A percentile compares a stretch with the other conserved stretches of the same genome.
Conservation (phyloP, 2,329 filamentous ascomycete genomes). For the Clonostachys chloroleuca region DNA sequence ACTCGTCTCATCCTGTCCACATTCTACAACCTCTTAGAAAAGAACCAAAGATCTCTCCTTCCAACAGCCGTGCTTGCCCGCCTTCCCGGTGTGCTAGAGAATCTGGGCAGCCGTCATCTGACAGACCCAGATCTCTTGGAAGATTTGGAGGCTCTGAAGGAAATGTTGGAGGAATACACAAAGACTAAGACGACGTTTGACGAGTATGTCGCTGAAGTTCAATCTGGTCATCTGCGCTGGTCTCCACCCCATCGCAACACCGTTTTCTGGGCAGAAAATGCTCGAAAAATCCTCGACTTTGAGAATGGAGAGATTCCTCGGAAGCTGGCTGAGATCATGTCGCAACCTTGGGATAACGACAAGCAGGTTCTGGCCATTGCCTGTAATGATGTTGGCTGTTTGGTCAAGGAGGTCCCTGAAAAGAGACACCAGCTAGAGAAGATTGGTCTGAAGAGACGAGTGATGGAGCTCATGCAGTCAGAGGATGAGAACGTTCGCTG, state of each 20-base stretch:
- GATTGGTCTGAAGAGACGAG: conserved; percentile 75
- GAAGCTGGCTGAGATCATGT: conserved; percentile 81
- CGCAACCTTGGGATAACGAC: conserved; percentile 69
- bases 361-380: conserved; percentile 88
- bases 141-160: conserved; percentile 55
- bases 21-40: conserved; percentile 75
- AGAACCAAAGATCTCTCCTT: conserved; percentile 68
- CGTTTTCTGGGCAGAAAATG: conserved; percentile 89
- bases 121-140: conserved; percentile 61
- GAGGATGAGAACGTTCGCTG: conserved; percentile 84
- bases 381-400: conserved; percentile 84
- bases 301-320: conserved; percentile 75
- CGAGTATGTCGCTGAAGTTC: conserved; percentile 83
- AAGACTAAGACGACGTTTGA: conserved; percentile 76
- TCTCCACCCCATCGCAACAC: conserved; percentile 84
- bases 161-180: conserved; percentile 62
- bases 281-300: conserved; percentile 78
- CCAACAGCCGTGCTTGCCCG: conserved; percentile 84
- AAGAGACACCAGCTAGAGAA: conserved; percentile 76
- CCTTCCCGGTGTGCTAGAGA: conserved; percentile 64
- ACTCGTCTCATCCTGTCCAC: conserved; percentile 88
- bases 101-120: conserved; percentile 57
- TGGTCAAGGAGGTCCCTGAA: conserved; percentile 88
- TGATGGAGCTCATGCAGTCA: conserved; percentile 93
- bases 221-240: conserved; percentile 86